A percentile compares a stretch with the other conserved stretches of the same genome.
phyloP scores from a whole-genome alignment of 805 yeast species.

The Kazachstania kunashirensis region DNA sequence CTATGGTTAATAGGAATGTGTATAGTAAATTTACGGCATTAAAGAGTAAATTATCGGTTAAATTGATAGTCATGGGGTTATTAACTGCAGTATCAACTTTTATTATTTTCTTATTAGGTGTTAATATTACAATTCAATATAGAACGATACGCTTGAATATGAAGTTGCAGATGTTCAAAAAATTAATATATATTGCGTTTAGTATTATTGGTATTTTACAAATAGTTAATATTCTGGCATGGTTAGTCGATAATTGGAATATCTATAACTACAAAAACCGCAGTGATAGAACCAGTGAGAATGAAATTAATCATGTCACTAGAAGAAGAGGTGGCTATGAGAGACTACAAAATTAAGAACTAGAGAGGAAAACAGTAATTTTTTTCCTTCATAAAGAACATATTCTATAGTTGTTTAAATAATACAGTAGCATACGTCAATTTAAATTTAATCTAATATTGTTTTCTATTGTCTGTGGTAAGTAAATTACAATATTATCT shows the following conservation, averaged over 20 bases:
- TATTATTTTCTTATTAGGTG: conserved; percentile 28
- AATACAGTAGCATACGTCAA: no score
- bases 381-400: no score
- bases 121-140: conserved; percentile 28
- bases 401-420: no score
- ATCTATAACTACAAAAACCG: no score
- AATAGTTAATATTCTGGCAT: conserved; percentile 7
- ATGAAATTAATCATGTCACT: no score
- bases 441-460: no score
- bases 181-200: conserved; percentile 12
- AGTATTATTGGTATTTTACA: conserved; percentile 11
- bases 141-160: conserved; percentile 26
- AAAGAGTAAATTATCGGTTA: not conserved
- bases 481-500: no score
- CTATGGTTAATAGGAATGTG: conserved; percentile 13
- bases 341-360: no score
- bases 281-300: no score
- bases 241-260: conserved; percentile 3
- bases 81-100: conserved; percentile 21
- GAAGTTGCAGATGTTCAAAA: conserved; percentile 8
- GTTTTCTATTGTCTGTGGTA: no score
- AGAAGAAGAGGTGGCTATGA: no score
- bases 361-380: no score
- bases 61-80: conserved; percentile 11
- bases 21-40: not conserved